Percentiles rank a stretch among this genome's conserved stretches.
phyloP scores from a whole-genome alignment of 768 basidiomycete genomes.

The Paxillus rubicundulus region DNA sequence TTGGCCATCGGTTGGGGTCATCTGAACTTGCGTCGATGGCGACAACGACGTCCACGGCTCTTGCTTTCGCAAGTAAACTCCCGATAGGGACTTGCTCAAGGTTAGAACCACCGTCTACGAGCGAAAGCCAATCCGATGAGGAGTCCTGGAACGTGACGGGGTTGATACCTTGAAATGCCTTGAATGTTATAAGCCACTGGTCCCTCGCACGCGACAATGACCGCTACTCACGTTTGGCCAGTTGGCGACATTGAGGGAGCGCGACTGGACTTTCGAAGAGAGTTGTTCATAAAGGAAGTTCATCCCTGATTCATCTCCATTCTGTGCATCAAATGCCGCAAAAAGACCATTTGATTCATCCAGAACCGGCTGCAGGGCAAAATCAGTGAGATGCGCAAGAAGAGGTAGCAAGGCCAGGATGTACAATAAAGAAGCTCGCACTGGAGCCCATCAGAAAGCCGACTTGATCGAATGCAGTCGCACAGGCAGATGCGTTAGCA shows the following conservation, averaged over 20 bases:
- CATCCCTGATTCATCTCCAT: slow-evolving; percentile 37
- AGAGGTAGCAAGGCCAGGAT: slow-evolving; percentile 5
- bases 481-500: slow-evolving; percentile 56
- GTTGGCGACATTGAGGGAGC: slow-evolving; percentile 60
- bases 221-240: slow-evolving; percentile 55
- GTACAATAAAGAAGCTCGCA: slow-evolving; percentile 64
- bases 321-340: slow-evolving; percentile 34
- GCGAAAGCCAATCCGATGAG: slow-evolving; percentile 49
- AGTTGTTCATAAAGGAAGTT: slow-evolving; percentile 51
- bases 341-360: slow-evolving; percentile 43
- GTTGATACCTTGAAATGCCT: slow-evolving; percentile 55
- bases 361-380: slow-evolving; percentile 43
- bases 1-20: slow-evolving; percentile 59
- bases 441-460: slow-evolving; percentile 76
- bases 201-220: not conserved
- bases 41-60: slow-evolving; percentile 72
- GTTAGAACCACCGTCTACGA: slow-evolving; percentile 73
- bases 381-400: not conserved
- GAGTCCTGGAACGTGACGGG: slow-evolving; percentile 51
- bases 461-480: slow-evolving; percentile 71
- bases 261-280: slow-evolving; percentile 42
- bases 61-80: slow-evolving; percentile 65
- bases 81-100: slow-evolving; percentile 68
- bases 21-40: slow-evolving; percentile 70
- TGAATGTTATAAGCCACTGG: not conserved